These are phyloP conservation scores for Chalaropsis thielavioides DNA, from an alignment of 2,329 filamentous ascomycete species.

Conservation along the genomic window DNA sequence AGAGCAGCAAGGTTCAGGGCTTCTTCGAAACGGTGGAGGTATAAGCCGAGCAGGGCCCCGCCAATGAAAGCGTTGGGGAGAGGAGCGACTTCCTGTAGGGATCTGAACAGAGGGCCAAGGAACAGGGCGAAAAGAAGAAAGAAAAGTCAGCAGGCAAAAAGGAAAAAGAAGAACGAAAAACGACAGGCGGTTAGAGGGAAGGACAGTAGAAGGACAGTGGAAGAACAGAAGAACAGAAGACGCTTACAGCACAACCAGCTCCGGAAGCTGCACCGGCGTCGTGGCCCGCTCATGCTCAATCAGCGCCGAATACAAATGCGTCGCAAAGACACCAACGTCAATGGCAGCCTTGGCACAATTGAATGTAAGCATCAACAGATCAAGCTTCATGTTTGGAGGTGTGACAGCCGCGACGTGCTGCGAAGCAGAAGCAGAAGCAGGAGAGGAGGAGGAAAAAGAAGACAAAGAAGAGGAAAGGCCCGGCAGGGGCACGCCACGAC, in stretches of 20 bases:
- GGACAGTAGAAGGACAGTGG: neutral
- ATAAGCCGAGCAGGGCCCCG: slow-evolving; percentile 60
- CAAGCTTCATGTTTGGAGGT: slow-evolving; percentile 29
- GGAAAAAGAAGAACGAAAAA: neutral
- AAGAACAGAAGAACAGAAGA: neutral
- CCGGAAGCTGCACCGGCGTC: slow-evolving; percentile 28
- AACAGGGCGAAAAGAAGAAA: neutral
- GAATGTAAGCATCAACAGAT: slow-evolving; percentile 71
- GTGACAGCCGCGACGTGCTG: neutral
- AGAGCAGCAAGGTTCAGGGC: slow-evolving; percentile 56
- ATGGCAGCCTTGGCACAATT: slow-evolving; percentile 69
- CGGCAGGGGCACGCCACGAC: neutral
- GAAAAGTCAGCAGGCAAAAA: neutral
- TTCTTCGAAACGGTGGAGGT: slow-evolving; percentile 55
- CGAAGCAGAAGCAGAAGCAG: neutral
- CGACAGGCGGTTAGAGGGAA: neutral
- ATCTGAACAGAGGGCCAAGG: slow-evolving; percentile 30
- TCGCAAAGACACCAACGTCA: slow-evolving; percentile 53
- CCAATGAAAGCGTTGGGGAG: slow-evolving; percentile 75
- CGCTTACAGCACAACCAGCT: slow-evolving; percentile 44
- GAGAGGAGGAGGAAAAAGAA: neutral
- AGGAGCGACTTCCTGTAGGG: slow-evolving; percentile 84
- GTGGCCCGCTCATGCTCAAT: slow-evolving; percentile 34
- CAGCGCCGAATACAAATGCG: slow-evolving; percentile 51
- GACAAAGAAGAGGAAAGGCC: neutral